Conservation (phyloP, 1,284 basidiomycete genomes). For the Phylloporus sp. region DNA sequence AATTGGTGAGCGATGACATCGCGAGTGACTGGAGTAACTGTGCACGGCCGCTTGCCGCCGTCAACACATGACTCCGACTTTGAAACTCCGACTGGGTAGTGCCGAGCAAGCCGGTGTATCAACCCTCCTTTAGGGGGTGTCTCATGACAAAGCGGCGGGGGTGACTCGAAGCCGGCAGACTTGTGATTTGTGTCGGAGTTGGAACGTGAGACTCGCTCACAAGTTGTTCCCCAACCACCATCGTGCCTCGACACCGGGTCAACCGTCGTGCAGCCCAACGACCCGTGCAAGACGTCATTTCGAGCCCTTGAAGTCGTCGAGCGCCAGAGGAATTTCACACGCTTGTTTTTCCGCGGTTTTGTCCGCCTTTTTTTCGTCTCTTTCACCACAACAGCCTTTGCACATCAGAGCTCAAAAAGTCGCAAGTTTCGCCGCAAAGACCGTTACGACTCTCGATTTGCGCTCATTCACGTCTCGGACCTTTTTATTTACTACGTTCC, state of each 20-base stretch:
- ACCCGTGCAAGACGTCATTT: constrained; percentile 4
- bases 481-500: constrained; percentile 4
- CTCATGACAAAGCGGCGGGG: constrained; percentile 8
- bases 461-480: constrained; percentile 31
- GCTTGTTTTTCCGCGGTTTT: constrained; percentile 19
- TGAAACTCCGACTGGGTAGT: constrained; percentile 26
- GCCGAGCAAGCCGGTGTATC: constrained; percentile 17
- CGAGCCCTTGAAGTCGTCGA: neutral
- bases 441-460: constrained; percentile 22
- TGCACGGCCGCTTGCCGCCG: constrained; percentile 25
- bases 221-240: constrained; percentile 44
- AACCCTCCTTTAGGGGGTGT: neutral
- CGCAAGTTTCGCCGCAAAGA: constrained; percentile 17
- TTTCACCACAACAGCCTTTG: constrained; percentile 1
- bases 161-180: constrained; percentile 29
- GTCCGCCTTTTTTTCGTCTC: constrained; percentile 21
- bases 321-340: constrained; percentile 4
- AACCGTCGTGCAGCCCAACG: constrained; percentile 18
- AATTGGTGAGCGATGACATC: constrained; percentile 55
- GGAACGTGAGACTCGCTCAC: constrained; percentile 35
- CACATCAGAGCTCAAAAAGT: constrained; percentile 25
- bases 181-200: constrained; percentile 41
- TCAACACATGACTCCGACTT: constrained; percentile 18
- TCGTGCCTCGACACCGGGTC: constrained; percentile 30
- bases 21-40: constrained; percentile 15